Conservation (phyloP, 1,284 basidiomycete genomes). For the Cryptococcus sp. region DNA sequence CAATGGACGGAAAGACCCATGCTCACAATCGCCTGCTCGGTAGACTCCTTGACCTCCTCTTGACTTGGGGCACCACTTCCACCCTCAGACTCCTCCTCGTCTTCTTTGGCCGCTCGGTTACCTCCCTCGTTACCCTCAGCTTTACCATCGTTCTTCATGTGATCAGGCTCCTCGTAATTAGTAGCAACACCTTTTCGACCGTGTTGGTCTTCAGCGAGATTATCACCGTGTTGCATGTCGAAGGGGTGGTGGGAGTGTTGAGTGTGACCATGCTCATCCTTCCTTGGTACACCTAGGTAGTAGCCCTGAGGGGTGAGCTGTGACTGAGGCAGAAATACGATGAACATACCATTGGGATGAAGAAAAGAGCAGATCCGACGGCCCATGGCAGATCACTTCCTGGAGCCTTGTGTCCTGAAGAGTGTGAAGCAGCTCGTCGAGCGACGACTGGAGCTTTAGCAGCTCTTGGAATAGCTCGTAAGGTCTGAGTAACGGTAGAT, state of each 20-base stretch:
- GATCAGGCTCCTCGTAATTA: too few species aligned
- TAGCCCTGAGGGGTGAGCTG: too few species aligned
- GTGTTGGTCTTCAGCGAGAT: not conserved
- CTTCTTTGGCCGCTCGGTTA: too few species aligned
- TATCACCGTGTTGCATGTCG: not conserved
- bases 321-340: not conserved
- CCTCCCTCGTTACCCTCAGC: too few species aligned
- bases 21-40: too few species aligned
- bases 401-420: not conserved
- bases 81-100: too few species aligned
- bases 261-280: not conserved
- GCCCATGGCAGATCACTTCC: conserved; percentile 1
- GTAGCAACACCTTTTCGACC: too few species aligned
- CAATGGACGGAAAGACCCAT: too few species aligned
- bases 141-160: too few species aligned
- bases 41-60: too few species aligned
- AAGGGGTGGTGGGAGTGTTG: not conserved
- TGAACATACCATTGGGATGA: conserved; percentile 2
- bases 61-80: too few species aligned
- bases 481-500: not conserved
- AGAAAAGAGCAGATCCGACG: conserved; percentile 1
- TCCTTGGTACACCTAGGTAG: too few species aligned
- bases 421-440: not conserved
- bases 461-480: not conserved
- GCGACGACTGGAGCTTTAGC: not conserved